Evolutionary conservation across 108 stramenopile genomes (phyloP).

Genomic region (Discostella pseudostelligera): DNA sequence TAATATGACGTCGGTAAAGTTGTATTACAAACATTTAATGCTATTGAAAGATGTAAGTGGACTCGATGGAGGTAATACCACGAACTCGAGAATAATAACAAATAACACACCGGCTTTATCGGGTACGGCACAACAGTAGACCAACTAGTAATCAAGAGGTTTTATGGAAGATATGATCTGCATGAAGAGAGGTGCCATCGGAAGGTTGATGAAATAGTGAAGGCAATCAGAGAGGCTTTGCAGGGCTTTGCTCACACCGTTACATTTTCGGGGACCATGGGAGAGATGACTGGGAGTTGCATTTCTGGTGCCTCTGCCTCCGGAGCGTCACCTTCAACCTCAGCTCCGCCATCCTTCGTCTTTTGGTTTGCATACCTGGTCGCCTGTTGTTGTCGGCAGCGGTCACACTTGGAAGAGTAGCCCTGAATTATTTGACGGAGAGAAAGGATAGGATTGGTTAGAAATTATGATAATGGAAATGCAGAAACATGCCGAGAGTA

Average conservation of each 20-base stretch:
- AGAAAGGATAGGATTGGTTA: neutral
- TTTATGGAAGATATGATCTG: neutral
- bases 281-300: neutral
- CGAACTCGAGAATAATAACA: too few species aligned
- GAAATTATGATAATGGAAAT: neutral
- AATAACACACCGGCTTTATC: too few species aligned
- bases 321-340: neutral
- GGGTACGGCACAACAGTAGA: neutral
- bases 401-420: slow-evolving; percentile 43
- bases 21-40: too few species aligned
- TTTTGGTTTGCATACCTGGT: slow-evolving; percentile 32
- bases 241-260: neutral
- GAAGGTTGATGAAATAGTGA: neutral
- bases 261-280: neutral
- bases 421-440: slow-evolving; percentile 24
- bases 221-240: neutral
- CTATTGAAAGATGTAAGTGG: too few species aligned
- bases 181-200: slow-evolving; percentile 1
- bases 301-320: neutral
- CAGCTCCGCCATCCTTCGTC: neutral
- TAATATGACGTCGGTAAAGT: too few species aligned
- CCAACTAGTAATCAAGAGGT: neutral
- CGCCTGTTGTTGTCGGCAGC: slow-evolving; percentile 39
- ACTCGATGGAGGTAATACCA: too few species aligned
- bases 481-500: neutral